Base-by-base conservation (phyloP, 257 asterid genomes). In the Dorcoceras hygrometricum region DNA sequence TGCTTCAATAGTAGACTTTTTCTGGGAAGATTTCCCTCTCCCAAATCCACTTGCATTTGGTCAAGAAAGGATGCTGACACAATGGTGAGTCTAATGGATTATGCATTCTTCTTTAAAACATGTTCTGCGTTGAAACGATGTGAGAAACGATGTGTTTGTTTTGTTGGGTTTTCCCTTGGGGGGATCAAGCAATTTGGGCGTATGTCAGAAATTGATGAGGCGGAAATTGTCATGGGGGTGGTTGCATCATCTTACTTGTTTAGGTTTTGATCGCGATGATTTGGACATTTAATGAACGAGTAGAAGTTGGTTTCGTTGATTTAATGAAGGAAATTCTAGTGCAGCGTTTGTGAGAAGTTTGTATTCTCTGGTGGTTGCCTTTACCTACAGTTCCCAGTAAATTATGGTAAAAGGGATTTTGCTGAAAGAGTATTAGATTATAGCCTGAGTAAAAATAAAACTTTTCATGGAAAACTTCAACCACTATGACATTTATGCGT, bases 1-100 rank as follows among this genome's bases (percentile, higher is more conserved):
- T 63, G 60, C 67, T 36, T 57, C 79, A 29, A 23, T 22, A 68
- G 62, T 50, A 48, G 58, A 19, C 51, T 50, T 36, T 19, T 50
- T 26, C 23, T 70, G 59, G 24, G 65, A 9, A 63, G 58, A 32
- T 23, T 61, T 53, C 57, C 29, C 66, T 74, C 79, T 65, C 69
- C 62, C 22, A 76, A 65, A 67, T 69, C 78, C 72, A 66, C 61
- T 46, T 72, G 81, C 84, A 78, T 78, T 85, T 66, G 70, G 18
- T 76, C 87, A 8, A 74, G 22, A 12, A 86, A 64, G 20, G 76
- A 76, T 54, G 24, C 64, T 32, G 59, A 28, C 61, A 68, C 83
- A 18, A 57, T 20, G 89, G 95, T 86, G 55, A 78, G 84, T 83
- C 57, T 34, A 32, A 6, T 14, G 4, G 25, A 28, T 7, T 43